Percentiles rank a stretch among this genome's conserved stretches.
Conservation (phyloP, 495 filamentous ascomycete genomes). For the Lophium mytilinum region DNA sequence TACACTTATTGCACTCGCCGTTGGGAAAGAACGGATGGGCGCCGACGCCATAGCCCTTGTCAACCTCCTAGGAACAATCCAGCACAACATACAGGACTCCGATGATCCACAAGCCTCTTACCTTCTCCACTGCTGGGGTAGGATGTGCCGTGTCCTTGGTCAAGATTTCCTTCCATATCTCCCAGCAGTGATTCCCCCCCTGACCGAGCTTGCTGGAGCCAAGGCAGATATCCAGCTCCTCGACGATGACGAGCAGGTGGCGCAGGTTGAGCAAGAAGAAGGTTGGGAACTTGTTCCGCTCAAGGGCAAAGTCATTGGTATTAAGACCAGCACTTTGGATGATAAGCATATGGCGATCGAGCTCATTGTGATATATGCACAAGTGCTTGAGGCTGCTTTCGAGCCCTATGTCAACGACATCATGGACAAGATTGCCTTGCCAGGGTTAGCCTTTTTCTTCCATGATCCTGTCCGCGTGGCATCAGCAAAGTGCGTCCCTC, state of each 20-base stretch:
- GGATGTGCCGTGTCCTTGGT: constrained; percentile 93
- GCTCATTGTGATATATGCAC: constrained; percentile 91
- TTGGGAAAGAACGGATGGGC: constrained; percentile 87
- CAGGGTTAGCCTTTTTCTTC: constrained; percentile 96
- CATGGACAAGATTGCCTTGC: constrained; percentile 92
- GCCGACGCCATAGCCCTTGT: constrained; percentile 78
- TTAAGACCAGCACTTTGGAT: constrained; percentile 91
- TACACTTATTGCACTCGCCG: constrained; percentile 89
- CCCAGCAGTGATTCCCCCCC: constrained; percentile 85
- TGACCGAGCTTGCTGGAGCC: constrained; percentile 82
- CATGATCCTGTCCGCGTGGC: constrained; percentile 95
- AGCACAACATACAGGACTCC: constrained; percentile 76
- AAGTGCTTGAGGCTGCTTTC: constrained; percentile 84
- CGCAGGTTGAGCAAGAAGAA: constrained; percentile 87
- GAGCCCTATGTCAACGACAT: constrained; percentile 86
- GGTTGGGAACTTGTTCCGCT: constrained; percentile 97
- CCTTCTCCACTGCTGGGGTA: constrained; percentile 97
- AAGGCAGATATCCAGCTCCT: constrained; percentile 97
- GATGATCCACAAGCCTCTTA: constrained; percentile 97
- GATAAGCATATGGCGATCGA: constrained; percentile 99
- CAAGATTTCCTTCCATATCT: constrained; percentile 88
- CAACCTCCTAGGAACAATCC: constrained; percentile 76
- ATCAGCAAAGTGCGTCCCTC: constrained; percentile 88
- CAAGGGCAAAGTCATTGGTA: constrained; percentile 95
- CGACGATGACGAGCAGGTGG: constrained; percentile 91